Base-by-base conservation (phyloP, 208 protist genomes). In the Acanthamoeba rhysodes region DNA sequence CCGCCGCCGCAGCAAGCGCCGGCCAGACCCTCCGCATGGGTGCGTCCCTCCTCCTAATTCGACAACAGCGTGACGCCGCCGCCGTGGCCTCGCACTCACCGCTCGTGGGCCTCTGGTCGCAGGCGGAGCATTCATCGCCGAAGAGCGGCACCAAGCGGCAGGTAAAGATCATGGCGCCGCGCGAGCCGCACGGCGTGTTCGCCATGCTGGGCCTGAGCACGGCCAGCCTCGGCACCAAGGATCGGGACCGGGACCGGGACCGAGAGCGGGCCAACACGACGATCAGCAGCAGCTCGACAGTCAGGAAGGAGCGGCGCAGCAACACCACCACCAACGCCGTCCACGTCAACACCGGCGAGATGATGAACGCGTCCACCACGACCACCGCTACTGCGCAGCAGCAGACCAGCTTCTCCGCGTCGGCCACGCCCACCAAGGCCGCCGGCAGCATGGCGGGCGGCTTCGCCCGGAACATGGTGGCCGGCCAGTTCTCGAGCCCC, bases 171-270 rank as follows among this genome's bases (percentile, higher is more conserved):
- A 14, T 41, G 29, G 14, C 74, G 16, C 74, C 74, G 45, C 32
- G 74, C 22, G 74, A 84, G 20, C 55, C 10, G 2, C 74, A 84
- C 66, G 66, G 66, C 4, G 74, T 84, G 74, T 29, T 84, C 8
- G 74, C 74, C 22, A 84, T 84, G 74, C 74, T 84, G 41, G 74
- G 74, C 16, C 45, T 41, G 20, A 84, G 74, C 74, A 55, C 74
- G 74, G 41, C 20, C 45, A n/a, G n/a, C 29, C 32, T 55, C 22
- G 34, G 14, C 4, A 84, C 45, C 22, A 84, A 34, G 66, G 66
- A 74, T 29, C 22, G 29, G 24, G 29, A 24, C 2, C 20, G 22
- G 57, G 22, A 64, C 5, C 45, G 45, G 2, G 45, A 48, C 5
- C 45, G 62, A 8, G 62, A 70, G n/a, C 62, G 62, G 9, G 62